A percentile compares a stretch with the other conserved stretches of the same genome.
phyloP scores from a whole-genome alignment of 805 yeast species.

The Metschnikowia amazonensis region DNA sequence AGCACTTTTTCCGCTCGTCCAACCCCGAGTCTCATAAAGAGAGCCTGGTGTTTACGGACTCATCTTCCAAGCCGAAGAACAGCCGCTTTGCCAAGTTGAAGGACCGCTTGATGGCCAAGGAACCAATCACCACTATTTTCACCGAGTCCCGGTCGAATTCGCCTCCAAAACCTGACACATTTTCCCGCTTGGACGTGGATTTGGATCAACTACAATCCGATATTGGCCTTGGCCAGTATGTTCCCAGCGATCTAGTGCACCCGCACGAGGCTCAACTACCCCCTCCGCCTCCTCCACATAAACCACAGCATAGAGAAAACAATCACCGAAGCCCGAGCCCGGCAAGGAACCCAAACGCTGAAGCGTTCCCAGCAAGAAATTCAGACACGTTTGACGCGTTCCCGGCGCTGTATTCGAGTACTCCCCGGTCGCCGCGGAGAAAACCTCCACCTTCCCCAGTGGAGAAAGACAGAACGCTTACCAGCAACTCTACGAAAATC shows the following conservation, averaged over 20 bases:
- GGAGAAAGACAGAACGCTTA: neutral
- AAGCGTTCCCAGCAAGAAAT: too few species aligned
- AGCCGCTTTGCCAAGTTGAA: conserved; percentile 31
- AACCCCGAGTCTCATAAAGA: conserved; percentile 9
- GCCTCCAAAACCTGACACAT: neutral
- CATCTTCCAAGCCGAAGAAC: conserved; percentile 21
- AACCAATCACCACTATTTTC: conserved; percentile 28
- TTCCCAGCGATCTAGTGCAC: conserved; percentile 3
- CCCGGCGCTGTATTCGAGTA: neutral
- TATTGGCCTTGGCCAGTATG: conserved; percentile 10
- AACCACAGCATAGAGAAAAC: neutral
- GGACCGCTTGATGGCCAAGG: conserved; percentile 31
- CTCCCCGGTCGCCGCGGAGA: conserved; percentile 5
- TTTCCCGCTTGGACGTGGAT: conserved; percentile 1
- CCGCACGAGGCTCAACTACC: conserved; percentile 13
- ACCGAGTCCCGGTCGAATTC: neutral
- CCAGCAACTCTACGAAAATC: conserved; percentile 20
- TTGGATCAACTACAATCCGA: conserved; percentile 6
- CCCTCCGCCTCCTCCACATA: conserved; percentile 19
- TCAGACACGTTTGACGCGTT: neutral
- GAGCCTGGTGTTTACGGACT: conserved; percentile 13
- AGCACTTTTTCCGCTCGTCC: conserved; percentile 11
- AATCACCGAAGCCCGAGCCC: neutral
- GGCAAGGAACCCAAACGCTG: neutral
- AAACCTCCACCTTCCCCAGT: conserved; percentile 17